Percentiles rank a stretch among this genome's conserved stretches.
Conservation (phyloP, 2,329 filamentous ascomycete genomes). For the Gaeumannomyces tritici region DNA sequence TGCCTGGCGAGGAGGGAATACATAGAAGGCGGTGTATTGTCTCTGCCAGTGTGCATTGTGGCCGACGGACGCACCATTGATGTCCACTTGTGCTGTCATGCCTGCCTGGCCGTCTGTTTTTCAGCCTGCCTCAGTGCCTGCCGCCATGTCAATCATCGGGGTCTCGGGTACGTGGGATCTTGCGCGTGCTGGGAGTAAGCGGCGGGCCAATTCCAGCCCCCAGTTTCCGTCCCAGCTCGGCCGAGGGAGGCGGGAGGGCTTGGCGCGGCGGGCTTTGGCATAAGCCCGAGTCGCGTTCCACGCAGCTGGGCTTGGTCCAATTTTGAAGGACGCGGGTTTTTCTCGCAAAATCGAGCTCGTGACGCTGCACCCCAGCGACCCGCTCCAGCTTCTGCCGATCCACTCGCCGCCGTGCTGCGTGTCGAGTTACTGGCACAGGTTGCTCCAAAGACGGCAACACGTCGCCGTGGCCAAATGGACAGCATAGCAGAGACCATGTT, state of each 20-base stretch:
- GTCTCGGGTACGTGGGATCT: neutral
- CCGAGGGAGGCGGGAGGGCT: neutral
- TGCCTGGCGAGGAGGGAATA: too few relatives aligned
- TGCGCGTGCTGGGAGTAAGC: neutral
- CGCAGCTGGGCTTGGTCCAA: neutral
- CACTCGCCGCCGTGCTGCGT: neutral
- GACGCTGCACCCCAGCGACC: neutral
- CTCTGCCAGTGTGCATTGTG: too few relatives aligned
- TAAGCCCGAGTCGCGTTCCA: neutral
- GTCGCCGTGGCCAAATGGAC: neutral
- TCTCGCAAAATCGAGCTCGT: neutral
- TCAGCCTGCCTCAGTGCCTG: too few relatives aligned
- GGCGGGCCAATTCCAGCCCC: neutral
- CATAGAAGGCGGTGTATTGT: too few relatives aligned
- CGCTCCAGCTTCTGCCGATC: neutral
- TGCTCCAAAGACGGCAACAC: neutral
- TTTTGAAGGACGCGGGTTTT: neutral
- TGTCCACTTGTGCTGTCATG: too few relatives aligned
- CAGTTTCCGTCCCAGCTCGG: neutral
- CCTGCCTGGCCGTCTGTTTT: too few relatives aligned
- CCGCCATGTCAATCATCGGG: neutral
- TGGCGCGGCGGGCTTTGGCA: neutral
- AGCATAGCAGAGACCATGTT: neutral
- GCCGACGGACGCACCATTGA: too few relatives aligned
- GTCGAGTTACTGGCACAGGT: neutral